Percentiles rank a stretch among this genome's conserved stretches.
Conservation (phyloP, 2,329 filamentous ascomycete species). For the Trichoderma lentiforme region DNA sequence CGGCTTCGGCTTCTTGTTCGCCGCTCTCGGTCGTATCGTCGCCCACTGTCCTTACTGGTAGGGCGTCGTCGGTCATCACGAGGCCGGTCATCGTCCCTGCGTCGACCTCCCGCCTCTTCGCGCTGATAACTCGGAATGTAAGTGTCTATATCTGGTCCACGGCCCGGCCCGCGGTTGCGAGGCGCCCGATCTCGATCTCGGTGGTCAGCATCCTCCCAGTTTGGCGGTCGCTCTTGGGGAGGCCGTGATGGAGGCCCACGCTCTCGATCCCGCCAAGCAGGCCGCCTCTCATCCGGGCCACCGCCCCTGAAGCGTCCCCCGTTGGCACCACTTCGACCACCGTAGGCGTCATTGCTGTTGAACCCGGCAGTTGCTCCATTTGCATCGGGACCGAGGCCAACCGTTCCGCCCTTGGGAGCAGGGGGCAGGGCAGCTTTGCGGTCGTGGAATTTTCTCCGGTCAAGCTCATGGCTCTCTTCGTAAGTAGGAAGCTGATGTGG, state of each 20-base stretch:
- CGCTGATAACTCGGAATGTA: constrained; percentile 49
- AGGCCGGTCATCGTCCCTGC: constrained; percentile 35
- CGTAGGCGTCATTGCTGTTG: constrained; percentile 50
- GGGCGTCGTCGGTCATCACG: constrained; percentile 31
- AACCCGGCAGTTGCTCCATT: constrained; percentile 47
- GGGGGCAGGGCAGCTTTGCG: constrained; percentile 82
- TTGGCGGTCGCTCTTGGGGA: constrained; percentile 35
- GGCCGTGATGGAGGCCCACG: constrained; percentile 51
- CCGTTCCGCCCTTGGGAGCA: constrained; percentile 85
- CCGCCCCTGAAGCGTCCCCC: constrained; percentile 43
- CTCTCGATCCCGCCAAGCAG: constrained; percentile 55
- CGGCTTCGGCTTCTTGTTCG: constrained; percentile 41
- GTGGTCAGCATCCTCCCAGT: constrained; percentile 37
- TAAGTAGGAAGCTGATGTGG: constrained; percentile 88
- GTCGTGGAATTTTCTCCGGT: constrained; percentile 84
- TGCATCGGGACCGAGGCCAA: constrained; percentile 67
- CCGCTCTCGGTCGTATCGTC: constrained; percentile 41
- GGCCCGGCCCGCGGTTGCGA: constrained; percentile 32
- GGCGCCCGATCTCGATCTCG: constrained; percentile 41
- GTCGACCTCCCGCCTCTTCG: constrained; percentile 31
- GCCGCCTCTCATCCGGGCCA: constrained; percentile 46
- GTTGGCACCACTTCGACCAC: constrained; percentile 45
- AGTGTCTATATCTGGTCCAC: constrained; percentile 43
- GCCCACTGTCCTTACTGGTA: constrained; percentile 33
- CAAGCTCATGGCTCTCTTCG: constrained; percentile 94